phyloP scores from a whole-genome alignment of 495 filamentous ascomycete genomes.

The Gamarada debralockiae region DNA sequence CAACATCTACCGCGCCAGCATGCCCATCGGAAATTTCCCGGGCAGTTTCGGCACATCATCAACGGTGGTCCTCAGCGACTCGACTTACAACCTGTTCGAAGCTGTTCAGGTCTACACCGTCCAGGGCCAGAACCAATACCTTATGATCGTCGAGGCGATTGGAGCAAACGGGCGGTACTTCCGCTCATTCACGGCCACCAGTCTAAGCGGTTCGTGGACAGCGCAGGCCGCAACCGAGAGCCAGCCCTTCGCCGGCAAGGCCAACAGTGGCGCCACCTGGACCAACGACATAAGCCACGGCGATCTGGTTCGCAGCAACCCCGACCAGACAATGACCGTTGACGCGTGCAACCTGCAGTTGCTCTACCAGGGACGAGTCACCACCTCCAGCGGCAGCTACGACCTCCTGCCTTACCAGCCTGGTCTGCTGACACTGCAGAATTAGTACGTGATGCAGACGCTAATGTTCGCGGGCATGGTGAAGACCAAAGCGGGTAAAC shows the following conservation, averaged over 20 bases:
- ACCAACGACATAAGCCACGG: conserved; percentile 54
- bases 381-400: conserved; percentile 34
- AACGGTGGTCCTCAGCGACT: conserved; percentile 43
- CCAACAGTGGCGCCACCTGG: conserved; percentile 58
- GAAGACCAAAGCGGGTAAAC: too few relatives aligned
- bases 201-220: conserved; percentile 49
- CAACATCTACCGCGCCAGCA: conserved; percentile 55
- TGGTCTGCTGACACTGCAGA: conserved; percentile 48
- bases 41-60: conserved; percentile 47
- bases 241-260: conserved; percentile 54
- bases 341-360: conserved; percentile 55
- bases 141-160: conserved; percentile 62
- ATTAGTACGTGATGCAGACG: too few relatives aligned
- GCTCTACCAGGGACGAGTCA: conserved; percentile 51
- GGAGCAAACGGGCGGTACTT: conserved; percentile 55
- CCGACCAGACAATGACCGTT: conserved; percentile 52
- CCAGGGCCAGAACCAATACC: conserved; percentile 40
- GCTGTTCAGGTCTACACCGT: conserved; percentile 60
- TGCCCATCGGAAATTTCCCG: conserved; percentile 55
- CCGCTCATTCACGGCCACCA: conserved; percentile 55
- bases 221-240: conserved; percentile 46
- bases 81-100: conserved; percentile 54
- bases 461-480: too few relatives aligned
- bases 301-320: conserved; percentile 22
- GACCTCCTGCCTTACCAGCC: conserved; percentile 45